phyloP scores from a whole-genome alignment of 2,329 filamentous ascomycete species.

The Epichloe sp. region DNA sequence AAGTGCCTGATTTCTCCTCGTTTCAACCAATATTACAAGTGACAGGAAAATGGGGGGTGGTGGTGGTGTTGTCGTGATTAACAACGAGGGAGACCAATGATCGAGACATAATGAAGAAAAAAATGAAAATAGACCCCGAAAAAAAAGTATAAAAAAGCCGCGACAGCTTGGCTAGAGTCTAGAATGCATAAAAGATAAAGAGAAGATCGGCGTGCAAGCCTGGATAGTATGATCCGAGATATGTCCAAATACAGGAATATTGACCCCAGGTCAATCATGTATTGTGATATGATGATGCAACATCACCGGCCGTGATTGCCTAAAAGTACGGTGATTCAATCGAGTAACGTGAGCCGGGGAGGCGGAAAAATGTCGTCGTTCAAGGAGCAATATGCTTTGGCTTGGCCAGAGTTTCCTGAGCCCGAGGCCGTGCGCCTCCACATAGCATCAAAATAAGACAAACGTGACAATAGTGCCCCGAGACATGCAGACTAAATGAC shows the following conservation, averaged over 20 bases:
- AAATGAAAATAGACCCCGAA: background rate
- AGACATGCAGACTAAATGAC: background rate
- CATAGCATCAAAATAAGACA: background rate
- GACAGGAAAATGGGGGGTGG: background rate
- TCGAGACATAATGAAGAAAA: conserved; percentile 3
- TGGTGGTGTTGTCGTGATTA: conserved; percentile 14
- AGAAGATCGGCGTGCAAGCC: conserved; percentile 10
- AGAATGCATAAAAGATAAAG: conserved; percentile 21
- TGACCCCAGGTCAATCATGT: conserved; percentile 16
- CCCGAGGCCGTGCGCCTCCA: background rate
- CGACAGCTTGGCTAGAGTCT: conserved; percentile 20
- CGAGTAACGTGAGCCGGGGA: background rate
- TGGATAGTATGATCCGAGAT: conserved; percentile 19
- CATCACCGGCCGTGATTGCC: background rate
- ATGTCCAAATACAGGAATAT: conserved; percentile 16
- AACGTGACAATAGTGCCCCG: background rate
- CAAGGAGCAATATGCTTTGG: background rate
- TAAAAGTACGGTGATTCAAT: background rate
- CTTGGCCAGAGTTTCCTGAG: background rate
- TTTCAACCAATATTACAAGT: conserved; percentile 1
- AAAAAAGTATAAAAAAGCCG: conserved; percentile 4
- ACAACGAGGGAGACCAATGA: background rate
- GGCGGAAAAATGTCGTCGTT: background rate
- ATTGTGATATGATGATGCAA: conserved; percentile 8
- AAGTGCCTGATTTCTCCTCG: background rate